These are phyloP conservation scores for Neofusicoccum ribis DNA, from an alignment of 2,329 filamentous ascomycete species.

Conservation along the genomic window DNA sequence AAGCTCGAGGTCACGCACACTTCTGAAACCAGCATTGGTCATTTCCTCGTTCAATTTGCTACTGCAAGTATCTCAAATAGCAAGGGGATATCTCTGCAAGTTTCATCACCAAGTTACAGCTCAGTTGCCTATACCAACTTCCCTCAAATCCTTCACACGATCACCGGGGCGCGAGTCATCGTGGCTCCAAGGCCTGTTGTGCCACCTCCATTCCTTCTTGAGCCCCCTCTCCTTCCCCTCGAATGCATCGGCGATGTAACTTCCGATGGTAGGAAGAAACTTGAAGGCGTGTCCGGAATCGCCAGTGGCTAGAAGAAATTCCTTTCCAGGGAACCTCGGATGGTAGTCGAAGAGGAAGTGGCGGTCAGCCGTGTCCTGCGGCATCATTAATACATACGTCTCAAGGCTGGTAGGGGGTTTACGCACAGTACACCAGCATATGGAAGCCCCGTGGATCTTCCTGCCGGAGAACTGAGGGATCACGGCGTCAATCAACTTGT, in stretches of 20 bases:
- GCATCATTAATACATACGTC: background rate
- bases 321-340: slow-evolving; percentile 22
- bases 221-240: slow-evolving; percentile 24
- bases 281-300: slow-evolving; percentile 36
- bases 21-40: too few relatives aligned
- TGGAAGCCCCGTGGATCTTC: slow-evolving; percentile 24
- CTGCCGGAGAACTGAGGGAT: slow-evolving; percentile 45
- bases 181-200: slow-evolving; percentile 17
- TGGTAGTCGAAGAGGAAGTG: slow-evolving; percentile 27
- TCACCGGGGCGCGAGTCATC: slow-evolving; percentile 22
- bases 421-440: slow-evolving; percentile 23
- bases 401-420: too few relatives aligned
- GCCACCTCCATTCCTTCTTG: slow-evolving; percentile 16
- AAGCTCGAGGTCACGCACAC: too few relatives aligned
- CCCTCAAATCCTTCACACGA: slow-evolving; percentile 23
- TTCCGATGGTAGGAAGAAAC: slow-evolving; percentile 32
- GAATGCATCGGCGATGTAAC: slow-evolving; percentile 30
- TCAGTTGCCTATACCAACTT: slow-evolving; percentile 20
- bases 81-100: too few relatives aligned
- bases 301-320: slow-evolving; percentile 31
- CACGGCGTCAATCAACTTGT: slow-evolving; percentile 40
- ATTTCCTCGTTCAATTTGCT: too few relatives aligned
- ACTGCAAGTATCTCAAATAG: too few relatives aligned
- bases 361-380: slow-evolving; percentile 27
- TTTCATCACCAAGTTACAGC: background rate